phyloP scores from a whole-genome alignment of 164 flowering plant genomes.

The Dillenia suffruticosa region DNA sequence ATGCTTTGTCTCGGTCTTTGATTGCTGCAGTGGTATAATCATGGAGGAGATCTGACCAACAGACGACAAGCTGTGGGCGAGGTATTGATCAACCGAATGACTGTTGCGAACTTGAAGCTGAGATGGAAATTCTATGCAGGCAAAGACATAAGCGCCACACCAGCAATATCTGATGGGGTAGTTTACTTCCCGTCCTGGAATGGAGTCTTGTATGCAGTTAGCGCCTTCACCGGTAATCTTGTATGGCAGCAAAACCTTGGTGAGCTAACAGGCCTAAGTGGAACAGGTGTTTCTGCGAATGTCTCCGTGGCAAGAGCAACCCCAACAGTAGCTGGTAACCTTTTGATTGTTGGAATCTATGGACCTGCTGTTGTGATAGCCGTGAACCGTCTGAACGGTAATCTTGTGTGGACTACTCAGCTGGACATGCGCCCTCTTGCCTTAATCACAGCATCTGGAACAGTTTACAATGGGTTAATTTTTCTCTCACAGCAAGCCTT shows the following conservation, averaged over 20 bases:
- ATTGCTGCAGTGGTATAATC: constrained; percentile 36
- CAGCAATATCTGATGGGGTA: constrained; percentile 31
- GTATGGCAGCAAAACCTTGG: constrained; percentile 37
- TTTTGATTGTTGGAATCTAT: constrained; percentile 36
- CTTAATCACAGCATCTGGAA: constrained; percentile 36
- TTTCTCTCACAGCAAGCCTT: neutral
- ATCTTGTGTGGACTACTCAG: constrained; percentile 32
- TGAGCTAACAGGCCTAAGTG: constrained; percentile 27
- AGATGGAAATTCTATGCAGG: constrained; percentile 45
- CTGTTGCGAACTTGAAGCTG: constrained; percentile 16
- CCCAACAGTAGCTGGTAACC: constrained; percentile 33
- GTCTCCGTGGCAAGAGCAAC: constrained; percentile 34
- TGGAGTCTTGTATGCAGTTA: constrained; percentile 42
- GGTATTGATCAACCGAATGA: constrained; percentile 16
- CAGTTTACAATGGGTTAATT: constrained; percentile 29
- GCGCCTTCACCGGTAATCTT: constrained; percentile 27
- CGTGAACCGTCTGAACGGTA: constrained; percentile 21
- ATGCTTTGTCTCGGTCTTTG: neutral
- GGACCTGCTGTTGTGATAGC: constrained; percentile 51
- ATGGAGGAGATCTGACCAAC: constrained; percentile 41
- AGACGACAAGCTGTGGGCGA: constrained; percentile 26
- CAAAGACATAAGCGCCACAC: constrained; percentile 46
- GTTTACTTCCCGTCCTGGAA: constrained; percentile 53
- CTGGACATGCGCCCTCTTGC: constrained; percentile 13
- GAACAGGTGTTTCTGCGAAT: constrained; percentile 20